These are phyloP conservation scores for Verticillium longisporum DNA, from an alignment of 2,329 filamentous ascomycete species.

Conservation along the genomic window DNA sequence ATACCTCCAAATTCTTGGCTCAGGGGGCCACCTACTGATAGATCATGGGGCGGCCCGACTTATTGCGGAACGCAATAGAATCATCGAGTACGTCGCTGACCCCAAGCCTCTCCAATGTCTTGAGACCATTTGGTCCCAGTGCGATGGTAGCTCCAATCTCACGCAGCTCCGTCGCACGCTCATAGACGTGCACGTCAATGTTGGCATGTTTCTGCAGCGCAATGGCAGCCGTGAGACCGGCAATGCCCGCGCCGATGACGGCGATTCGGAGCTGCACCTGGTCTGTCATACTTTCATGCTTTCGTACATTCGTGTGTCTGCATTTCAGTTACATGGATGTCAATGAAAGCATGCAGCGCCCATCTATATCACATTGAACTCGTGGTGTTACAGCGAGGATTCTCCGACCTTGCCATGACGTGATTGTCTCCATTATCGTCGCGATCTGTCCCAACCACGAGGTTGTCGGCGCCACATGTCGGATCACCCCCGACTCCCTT, in stretches of 20 bases:
- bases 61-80: conserved; percentile 30
- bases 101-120: conserved; percentile 42
- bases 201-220: conserved; percentile 32
- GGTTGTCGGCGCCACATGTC: not conserved
- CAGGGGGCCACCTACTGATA: conserved; percentile 25
- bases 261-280: conserved; percentile 30
- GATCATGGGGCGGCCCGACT: conserved; percentile 35
- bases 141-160: conserved; percentile 42
- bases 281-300: conserved; percentile 1
- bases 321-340: not conserved
- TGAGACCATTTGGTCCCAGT: conserved; percentile 45
- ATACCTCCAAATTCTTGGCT: not conserved
- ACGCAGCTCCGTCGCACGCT: conserved; percentile 35
- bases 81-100: conserved; percentile 36
- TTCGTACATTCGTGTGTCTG: not conserved
- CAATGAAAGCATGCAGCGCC: not conserved
- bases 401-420: not conserved
- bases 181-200: conserved; percentile 41
- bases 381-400: not conserved
- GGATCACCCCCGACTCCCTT: not conserved
- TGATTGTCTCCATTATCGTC: not conserved
- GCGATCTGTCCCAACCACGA: not conserved
- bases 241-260: conserved; percentile 44
- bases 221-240: conserved; percentile 39
- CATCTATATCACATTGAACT: not conserved